Conservation (phyloP, 1,139 yeast genomes). For the Pneumocystis murina region DNA sequence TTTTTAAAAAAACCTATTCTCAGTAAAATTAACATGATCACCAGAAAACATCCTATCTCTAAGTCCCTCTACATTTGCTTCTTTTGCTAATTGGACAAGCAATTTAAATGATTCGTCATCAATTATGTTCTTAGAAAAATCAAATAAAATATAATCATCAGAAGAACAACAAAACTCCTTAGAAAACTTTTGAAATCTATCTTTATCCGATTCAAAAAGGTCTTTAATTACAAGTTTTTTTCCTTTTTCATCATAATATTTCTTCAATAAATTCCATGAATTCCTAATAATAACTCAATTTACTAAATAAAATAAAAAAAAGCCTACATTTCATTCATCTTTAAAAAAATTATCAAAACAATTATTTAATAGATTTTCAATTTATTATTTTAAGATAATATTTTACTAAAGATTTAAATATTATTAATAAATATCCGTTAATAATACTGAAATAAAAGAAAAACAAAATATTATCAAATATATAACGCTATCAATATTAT, state of each 20-base stretch:
- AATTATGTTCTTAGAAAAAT: constrained; percentile 84
- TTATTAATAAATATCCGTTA: neutral
- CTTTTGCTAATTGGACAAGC: constrained; percentile 68
- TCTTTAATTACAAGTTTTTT: neutral
- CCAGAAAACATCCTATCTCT: constrained; percentile 88
- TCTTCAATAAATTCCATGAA: neutral
- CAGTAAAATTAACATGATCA: constrained; percentile 86
- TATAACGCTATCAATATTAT: too few species aligned
- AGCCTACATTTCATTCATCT: neutral
- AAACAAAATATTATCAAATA: neutral
- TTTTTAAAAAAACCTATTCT: constrained; percentile 38
- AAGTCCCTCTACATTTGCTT: constrained; percentile 72
- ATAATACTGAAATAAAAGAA: neutral
- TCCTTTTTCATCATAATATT: neutral
- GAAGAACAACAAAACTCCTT: constrained; percentile 48
- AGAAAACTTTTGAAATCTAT: constrained; percentile 59
- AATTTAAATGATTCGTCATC: constrained; percentile 62
- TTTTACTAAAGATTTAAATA: neutral
- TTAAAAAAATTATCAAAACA: neutral
- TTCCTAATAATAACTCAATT: neutral
- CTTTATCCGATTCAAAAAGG: neutral
- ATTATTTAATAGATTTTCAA: neutral
- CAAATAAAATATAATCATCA: constrained; percentile 80
- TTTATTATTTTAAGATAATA: neutral
- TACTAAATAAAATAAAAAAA: neutral